Evolutionary conservation across 1,139 yeast species (phyloP).

Genomic region (Geotrichum candidum): DNA sequence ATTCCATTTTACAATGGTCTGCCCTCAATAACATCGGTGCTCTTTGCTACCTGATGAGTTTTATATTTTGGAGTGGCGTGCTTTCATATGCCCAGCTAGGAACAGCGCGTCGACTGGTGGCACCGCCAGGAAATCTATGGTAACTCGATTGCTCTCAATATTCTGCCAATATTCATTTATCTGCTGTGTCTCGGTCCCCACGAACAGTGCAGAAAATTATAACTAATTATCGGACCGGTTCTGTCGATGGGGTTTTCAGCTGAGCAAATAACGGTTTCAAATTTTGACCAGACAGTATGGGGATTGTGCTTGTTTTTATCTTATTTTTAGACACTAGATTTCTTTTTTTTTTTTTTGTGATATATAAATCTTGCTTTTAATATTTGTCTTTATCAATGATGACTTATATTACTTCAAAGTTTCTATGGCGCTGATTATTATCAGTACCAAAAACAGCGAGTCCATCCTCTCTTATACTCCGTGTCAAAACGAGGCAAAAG

Average conservation of each 20-base stretch:
- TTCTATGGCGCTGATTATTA: neutral
- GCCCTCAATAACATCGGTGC: conserved; percentile 54
- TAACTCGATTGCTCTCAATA: conserved; percentile 32
- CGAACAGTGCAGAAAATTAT: conserved; percentile 51
- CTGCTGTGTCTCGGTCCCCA: conserved; percentile 51
- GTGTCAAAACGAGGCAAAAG: neutral
- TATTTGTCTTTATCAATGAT: neutral
- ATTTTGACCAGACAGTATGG: neutral
- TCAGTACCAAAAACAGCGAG: neutral
- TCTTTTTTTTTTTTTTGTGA: neutral
- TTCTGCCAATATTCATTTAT: conserved; percentile 43
- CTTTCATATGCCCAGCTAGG: conserved; percentile 35
- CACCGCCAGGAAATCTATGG: conserved; percentile 26
- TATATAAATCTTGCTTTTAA: neutral
- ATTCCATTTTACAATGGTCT: conserved; percentile 58
- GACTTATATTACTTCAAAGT: neutral
- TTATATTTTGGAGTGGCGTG: conserved; percentile 58
- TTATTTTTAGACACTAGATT: neutral
- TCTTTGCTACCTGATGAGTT: conserved; percentile 62
- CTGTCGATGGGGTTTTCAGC: conserved; percentile 47
- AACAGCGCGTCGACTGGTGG: conserved; percentile 31
- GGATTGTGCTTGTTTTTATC: neutral
- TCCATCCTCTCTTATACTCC: neutral
- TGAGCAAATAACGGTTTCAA: conserved; percentile 44
- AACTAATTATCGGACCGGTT: conserved; percentile 42